Evolutionary conservation across 306 rosid species (phyloP), one percentile per base, ranked within the genome.

Genomic region (Begonia masoniana): DNA sequence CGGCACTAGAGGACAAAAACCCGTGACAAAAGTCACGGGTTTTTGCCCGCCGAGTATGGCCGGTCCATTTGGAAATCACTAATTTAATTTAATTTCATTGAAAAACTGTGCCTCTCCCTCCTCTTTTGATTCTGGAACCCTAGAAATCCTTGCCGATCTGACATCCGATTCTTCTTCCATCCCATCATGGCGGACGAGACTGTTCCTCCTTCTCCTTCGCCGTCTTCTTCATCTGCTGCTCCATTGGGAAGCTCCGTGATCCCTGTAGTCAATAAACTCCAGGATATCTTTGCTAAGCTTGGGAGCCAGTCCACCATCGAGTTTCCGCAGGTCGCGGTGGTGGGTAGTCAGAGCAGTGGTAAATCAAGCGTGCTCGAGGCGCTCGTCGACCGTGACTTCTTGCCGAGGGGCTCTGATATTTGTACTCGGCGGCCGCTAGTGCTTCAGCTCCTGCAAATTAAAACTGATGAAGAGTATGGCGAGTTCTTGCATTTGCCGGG

Each of bases 321-420:
- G 78, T 88, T 92, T 17, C 99, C 99, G 4, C 99, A 92, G 60
- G 99, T 92, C 10, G 92, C 96, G 15, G 99, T 92, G 19, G 96
- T 92, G 35, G 99, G 99, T 4, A 86, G 99, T 71, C 96, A 92
- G 78, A 92, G 99, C 53, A 86, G 99, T 62, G 96, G 99, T 62
- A 92, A 92, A 86, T 92, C 99, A 15, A 92, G 99, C 67, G 99
- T 92, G 56, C 96, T 92, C 12, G 96, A 92, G 60, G 72, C 99
- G 9, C 93, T 92, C 7, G 96, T 86, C 7, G 99, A 96, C 47
- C 95, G 99, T 6, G 99, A 92, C 70, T 92, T 92, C 68, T 74
- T 92, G 52, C 96, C 99, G 0, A 71, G 99, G 26, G 99, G 99
- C 51, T 72, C 84, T 19, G 99, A 92, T 16, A 86, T 92, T 58